Evolutionary conservation across 2,329 filamentous ascomycete genomes (phyloP), one percentile per base, ranked within the genome.

Genomic region (Colletotrichum tanaceti): DNA sequence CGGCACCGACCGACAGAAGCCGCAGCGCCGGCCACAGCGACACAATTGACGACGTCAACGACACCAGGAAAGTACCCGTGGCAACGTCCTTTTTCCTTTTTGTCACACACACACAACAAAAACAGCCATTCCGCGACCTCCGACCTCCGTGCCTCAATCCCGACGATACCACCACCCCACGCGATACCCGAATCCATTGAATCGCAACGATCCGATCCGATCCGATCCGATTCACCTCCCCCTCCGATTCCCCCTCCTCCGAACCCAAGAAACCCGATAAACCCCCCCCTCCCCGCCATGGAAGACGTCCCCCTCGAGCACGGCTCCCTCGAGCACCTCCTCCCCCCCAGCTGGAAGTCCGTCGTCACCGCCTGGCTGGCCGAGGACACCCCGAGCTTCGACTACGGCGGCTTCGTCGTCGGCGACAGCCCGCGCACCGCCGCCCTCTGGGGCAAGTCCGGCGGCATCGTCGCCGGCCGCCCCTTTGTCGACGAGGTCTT

Each of bases 401-500:
- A 99, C 85, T 98, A 97, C 79, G 96, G 93, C 75, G 96, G 96
- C 70, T 99, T 97, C 79, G 96, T 99, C 7, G 96, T 99, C 28
- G 96, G 96, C 71, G 88, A 92, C 46, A 82, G 81, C 35, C 79
- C 82, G 10, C 87, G 88, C 67, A 87, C 85, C 16, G 90, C 90
- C 22, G 91, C 88, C 5, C 85, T 93, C 46, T 91, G 87, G 81
- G 89, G 86, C 70, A 93, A 92, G 78, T 89, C 87, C n/a, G 77
- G 83, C 3, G 96, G 96, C 71, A 86, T 98, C 57, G 85, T 99
- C 54, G 96, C 96, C 47, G 96, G 96, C 64, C 89, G 96, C 4
- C 96, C 96, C 2, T 99, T 99, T 83, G 94, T 98, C 83, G 87
- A 97, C 78, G 95, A 98, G 80, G 92, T 98, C 68, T 98, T 99